A percentile compares a stretch with the other conserved stretches of the same genome.
These are phyloP conservation scores for Xylaria venustula DNA, from an alignment of 495 filamentous ascomycete species.

Conservation along the genomic window DNA sequence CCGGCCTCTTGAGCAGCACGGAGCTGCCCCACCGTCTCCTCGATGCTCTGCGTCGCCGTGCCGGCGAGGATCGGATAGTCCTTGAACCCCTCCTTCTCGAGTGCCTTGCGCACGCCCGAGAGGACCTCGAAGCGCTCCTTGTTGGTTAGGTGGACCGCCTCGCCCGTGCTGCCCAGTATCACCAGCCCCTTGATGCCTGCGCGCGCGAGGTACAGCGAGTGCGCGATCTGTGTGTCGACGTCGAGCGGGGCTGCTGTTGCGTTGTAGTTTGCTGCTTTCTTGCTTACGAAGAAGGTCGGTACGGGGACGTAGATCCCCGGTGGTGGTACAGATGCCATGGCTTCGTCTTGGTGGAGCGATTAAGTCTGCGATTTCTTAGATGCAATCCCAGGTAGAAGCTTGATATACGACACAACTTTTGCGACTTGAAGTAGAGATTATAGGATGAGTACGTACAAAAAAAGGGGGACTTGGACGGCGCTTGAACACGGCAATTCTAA, in stretches of 20 bases:
- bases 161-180: conserved; percentile 66
- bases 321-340: conserved; percentile 29
- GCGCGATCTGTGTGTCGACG: conserved; percentile 53
- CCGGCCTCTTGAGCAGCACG: conserved; percentile 57
- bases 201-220: conserved; percentile 62
- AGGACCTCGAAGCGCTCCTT: conserved; percentile 59
- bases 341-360: not conserved
- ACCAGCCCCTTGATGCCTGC: conserved; percentile 64
- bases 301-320: conserved; percentile 45
- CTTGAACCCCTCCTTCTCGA: conserved; percentile 55
- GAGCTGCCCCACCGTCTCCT: conserved; percentile 61
- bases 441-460: not conserved
- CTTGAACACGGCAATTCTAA: not conserved
- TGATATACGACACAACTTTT: no score
- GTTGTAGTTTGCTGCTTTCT: conserved; percentile 22
- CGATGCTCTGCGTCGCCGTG: conserved; percentile 60
- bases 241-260: conserved; percentile 40
- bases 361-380: not conserved
- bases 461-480: not conserved
- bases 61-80: conserved; percentile 69
- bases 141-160: conserved; percentile 64
- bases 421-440: not conserved
- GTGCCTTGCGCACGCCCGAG: conserved; percentile 47
- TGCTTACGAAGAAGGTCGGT: conserved; percentile 43
- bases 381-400: no score